Evolutionary conservation across 768 basidiomycete species (phyloP).

Genomic region (Fistulinella prunicolor): DNA sequence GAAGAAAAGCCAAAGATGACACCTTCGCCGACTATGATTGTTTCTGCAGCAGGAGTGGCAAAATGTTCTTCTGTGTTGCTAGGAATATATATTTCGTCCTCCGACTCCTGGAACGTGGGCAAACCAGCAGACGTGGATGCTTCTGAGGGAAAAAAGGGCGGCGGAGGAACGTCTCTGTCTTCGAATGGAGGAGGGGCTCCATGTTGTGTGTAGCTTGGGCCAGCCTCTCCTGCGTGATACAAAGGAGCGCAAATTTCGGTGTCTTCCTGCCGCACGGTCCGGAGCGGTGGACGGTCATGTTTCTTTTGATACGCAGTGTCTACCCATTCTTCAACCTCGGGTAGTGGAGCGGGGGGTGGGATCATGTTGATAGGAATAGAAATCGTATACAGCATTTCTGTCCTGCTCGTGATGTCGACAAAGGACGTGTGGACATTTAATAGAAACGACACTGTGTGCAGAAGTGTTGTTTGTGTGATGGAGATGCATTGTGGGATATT

Average conservation of each 20-base stretch:
- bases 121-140: slow-evolving; percentile 57
- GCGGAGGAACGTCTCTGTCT: slow-evolving; percentile 78
- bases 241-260: slow-evolving; percentile 55
- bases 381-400: slow-evolving; percentile 63
- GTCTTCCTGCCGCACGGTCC: slow-evolving; percentile 70
- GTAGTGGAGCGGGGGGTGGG: slow-evolving; percentile 74
- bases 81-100: slow-evolving; percentile 71
- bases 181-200: slow-evolving; percentile 83
- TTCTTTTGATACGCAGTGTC: slow-evolving; percentile 84
- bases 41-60: slow-evolving; percentile 32
- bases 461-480: slow-evolving; percentile 76
- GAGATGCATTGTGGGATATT: slow-evolving; percentile 66
- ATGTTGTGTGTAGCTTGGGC: slow-evolving; percentile 63
- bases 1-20: slow-evolving; percentile 67
- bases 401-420: slow-evolving; percentile 64
- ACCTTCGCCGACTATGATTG: slow-evolving; percentile 69
- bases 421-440: slow-evolving; percentile 75
- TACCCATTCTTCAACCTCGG: slow-evolving; percentile 68
- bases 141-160: slow-evolving; percentile 52
- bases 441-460: slow-evolving; percentile 80
- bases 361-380: slow-evolving; percentile 69
- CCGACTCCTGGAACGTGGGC: slow-evolving; percentile 80
- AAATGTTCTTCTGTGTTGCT: slow-evolving; percentile 35
- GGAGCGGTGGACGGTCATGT: slow-evolving; percentile 75
- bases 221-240: slow-evolving; percentile 70